Conservation (phyloP, 2,329 filamentous ascomycete genomes). For the Colletotrichum costaricense region DNA sequence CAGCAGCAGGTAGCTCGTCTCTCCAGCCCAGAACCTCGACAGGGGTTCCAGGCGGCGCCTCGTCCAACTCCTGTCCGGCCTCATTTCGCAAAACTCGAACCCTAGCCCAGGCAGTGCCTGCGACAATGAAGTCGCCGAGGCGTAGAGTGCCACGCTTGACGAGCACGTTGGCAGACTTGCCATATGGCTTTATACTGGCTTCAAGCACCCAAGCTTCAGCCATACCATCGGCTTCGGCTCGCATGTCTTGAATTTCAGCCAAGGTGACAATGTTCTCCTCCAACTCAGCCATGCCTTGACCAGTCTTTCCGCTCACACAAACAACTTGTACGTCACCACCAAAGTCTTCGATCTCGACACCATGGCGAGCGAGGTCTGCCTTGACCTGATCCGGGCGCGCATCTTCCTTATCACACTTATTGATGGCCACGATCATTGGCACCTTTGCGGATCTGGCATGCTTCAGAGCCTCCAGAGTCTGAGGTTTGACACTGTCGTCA, state of each 20-base stretch:
- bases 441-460: conserved; percentile 89
- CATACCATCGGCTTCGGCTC: conserved; percentile 79
- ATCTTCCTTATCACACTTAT: conserved; percentile 93
- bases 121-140: conserved; percentile 84
- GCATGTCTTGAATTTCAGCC: conserved; percentile 90
- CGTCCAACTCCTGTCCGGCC: conserved; percentile 75
- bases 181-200: conserved; percentile 85
- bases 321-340: conserved; percentile 96
- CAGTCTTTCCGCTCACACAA: conserved; percentile 92
- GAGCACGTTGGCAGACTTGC: conserved; percentile 88
- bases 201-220: conserved; percentile 96
- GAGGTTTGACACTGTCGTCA: conserved; percentile 97
- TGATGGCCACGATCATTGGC: conserved; percentile 97
- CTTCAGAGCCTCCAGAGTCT: conserved; percentile 95
- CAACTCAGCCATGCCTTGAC: conserved; percentile 88
- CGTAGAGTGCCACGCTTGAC: conserved; percentile 88
- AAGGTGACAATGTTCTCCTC: conserved; percentile 91
- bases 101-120: conserved; percentile 87
- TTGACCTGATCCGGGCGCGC: conserved; percentile 87
- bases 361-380: conserved; percentile 83
- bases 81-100: conserved; percentile 90
- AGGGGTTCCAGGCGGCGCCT: conserved; percentile 87
- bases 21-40: conserved; percentile 97
- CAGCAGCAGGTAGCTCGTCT: conserved; percentile 82
- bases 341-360: conserved; percentile 92